A percentile compares a stretch with the other conserved stretches of the same genome.
Evolutionary conservation across 2,329 filamentous ascomycete genomes (phyloP).

Genomic region (Ampelomyces quisqualis): DNA sequence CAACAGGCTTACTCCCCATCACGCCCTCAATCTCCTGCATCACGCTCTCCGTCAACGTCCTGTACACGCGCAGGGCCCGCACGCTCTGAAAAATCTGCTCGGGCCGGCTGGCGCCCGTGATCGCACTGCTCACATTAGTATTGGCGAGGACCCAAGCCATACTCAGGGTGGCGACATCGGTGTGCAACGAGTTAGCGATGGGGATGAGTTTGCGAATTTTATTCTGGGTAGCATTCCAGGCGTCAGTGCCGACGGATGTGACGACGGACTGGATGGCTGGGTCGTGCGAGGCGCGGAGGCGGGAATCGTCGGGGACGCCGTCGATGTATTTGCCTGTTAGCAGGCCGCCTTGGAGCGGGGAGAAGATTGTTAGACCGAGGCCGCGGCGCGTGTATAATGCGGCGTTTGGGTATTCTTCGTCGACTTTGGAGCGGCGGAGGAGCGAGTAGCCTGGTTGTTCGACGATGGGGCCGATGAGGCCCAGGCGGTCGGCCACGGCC

Average conservation of each 20-base stretch:
- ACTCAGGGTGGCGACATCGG: conserved; percentile 51
- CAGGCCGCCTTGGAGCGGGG: conserved; percentile 57
- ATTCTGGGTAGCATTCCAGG: conserved; percentile 59
- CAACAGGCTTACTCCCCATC: conserved; percentile 37
- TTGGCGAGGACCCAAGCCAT: conserved; percentile 44
- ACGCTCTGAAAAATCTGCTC: conserved; percentile 43
- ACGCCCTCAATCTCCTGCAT: conserved; percentile 47
- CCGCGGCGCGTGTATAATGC: conserved; percentile 55
- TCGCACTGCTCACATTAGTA: conserved; percentile 30
- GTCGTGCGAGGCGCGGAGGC: conserved; percentile 58
- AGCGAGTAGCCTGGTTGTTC: conserved; percentile 60
- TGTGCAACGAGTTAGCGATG: conserved; percentile 64
- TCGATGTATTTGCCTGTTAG: conserved; percentile 65
- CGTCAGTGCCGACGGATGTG: conserved; percentile 49
- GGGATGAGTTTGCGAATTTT: conserved; percentile 52
- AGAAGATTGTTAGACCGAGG: conserved; percentile 58
- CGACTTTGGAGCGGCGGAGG: conserved; percentile 59
- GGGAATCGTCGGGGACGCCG: conserved; percentile 59
- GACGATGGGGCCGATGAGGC: conserved; percentile 57
- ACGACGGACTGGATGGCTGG: conserved; percentile 52
- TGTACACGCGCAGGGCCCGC: conserved; percentile 48
- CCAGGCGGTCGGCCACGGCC: conserved; percentile 60
- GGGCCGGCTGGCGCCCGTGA: conserved; percentile 32
- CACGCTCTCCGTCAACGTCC: conserved; percentile 47
- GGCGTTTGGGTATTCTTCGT: conserved; percentile 58